phyloP scores from a whole-genome alignment of 306 rosid species.

The Mimosa bimucronata region DNA sequence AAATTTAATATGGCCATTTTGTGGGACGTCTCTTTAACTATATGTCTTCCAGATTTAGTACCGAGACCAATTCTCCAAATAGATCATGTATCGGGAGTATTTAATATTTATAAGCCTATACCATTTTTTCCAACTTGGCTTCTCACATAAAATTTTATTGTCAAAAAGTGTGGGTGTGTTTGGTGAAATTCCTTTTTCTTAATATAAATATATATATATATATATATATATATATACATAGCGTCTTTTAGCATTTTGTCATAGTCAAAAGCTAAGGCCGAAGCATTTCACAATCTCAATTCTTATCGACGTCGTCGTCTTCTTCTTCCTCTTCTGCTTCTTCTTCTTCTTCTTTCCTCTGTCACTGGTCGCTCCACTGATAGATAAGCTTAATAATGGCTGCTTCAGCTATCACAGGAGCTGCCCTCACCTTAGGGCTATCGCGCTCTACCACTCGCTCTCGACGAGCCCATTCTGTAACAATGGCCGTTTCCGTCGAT shows the following conservation, averaged over 20 bases:
- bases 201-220: too few relatives aligned
- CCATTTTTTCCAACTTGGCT: too few relatives aligned
- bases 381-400: constrained; percentile 46
- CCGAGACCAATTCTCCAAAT: too few relatives aligned
- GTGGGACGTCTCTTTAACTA: too few relatives aligned
- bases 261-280: not conserved
- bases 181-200: too few relatives aligned
- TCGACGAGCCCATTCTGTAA: constrained; percentile 38
- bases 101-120: too few relatives aligned
- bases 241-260: not conserved
- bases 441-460: constrained; percentile 39
- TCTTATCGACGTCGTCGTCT: not conserved
- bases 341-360: not conserved
- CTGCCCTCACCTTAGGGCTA: constrained; percentile 49
- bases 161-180: too few relatives aligned
- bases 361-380: not conserved
- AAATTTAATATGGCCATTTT: too few relatives aligned
- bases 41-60: too few relatives aligned
- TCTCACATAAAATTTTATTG: too few relatives aligned
- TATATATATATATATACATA: too few relatives aligned
- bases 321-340: not conserved
- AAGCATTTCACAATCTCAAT: not conserved
- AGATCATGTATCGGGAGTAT: too few relatives aligned
- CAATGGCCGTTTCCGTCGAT: constrained; percentile 79
- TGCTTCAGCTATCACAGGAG: constrained; percentile 47